Base-by-base conservation (phyloP, 176 grass and related monocot genomes). In the Bolboschoenus planiculmis region DNA sequence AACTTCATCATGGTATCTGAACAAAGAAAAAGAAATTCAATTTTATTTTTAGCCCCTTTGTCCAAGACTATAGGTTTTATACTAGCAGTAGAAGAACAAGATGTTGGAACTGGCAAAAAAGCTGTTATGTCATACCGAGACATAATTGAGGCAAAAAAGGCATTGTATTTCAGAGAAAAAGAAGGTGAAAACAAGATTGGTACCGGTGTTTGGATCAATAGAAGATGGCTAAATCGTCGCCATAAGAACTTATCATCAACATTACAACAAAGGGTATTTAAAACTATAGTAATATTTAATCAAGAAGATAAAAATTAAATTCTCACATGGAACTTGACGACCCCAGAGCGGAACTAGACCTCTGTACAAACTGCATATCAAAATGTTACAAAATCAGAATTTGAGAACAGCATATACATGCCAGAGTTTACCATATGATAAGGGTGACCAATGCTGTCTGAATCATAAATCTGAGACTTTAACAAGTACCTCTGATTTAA, bases 1-100 rank as follows among this genome's bases (percentile, higher is more conserved):
- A 97, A 97, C 78, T 97, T 97, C 94, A 97, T 91, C 94, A 93
- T 97, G 55, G 89, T 97, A 33, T 93, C 94, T 97, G 89, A 71
- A 82, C 83, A 78, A 62, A 56, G 48, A 10, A 78, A 73, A 29
- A 75, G 27, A 16, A 27, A 50, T 29, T 75, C 1, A 5, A 50
- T 47, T 50, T 7, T 18, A 27, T 11, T 18, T 75, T 75, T 74
- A 47, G 42, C 37, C 40, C 2, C 46, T 15, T 10, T 73, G 18
- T 47, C 37, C 14, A 18, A 13, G 9, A 3, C 3, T 31, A n/a
- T n/a, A 48, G 13, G 9, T 7, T 48, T 48, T 40, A 40, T 40
- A 70, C 66, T 71, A 4, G 27, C 61, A n/a, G 54, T 23, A n/a
- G 27, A 10, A 36, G 18, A 71, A 21, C 6, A 43, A 24, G 20